Evolutionary conservation across 495 filamentous ascomycete species (phyloP).

Genomic region (Chaetomium fimeti): DNA sequence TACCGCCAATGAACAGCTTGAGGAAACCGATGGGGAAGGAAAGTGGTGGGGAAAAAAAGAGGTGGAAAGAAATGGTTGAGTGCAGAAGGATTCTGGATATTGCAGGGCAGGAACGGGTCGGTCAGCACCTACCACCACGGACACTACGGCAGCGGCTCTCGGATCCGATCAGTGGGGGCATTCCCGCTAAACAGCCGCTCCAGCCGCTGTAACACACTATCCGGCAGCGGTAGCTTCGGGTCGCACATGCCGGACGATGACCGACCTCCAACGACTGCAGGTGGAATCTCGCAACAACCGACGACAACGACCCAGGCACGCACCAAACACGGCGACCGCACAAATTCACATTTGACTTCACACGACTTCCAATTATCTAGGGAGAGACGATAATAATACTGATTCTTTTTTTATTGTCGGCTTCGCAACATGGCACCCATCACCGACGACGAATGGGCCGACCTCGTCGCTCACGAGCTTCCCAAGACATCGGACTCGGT

Average conservation of each 20-base stretch:
- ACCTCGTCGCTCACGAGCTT: constrained; percentile 50
- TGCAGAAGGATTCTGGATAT: neutral
- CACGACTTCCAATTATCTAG: too few relatives aligned
- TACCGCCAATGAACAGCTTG: neutral
- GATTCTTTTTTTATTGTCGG: neutral
- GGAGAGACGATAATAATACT: too few relatives aligned
- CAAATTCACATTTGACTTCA: neutral
- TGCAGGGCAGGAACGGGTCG: neutral
- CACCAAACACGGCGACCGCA: neutral
- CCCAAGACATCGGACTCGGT: constrained; percentile 64
- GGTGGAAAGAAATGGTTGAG: neutral
- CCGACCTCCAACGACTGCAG: neutral
- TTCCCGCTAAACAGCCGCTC: neutral
- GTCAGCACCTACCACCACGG: neutral
- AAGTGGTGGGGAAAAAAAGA: neutral
- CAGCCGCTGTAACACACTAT: constrained; percentile 1
- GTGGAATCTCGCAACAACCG: neutral
- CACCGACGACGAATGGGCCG: constrained; percentile 56
- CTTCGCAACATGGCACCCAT: constrained; percentile 25
- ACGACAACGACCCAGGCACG: neutral
- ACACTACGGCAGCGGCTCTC: neutral
- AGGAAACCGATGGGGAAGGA: neutral
- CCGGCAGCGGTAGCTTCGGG: constrained; percentile 1
- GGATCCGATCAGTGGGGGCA: neutral
- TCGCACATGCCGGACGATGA: neutral